Percentiles rank a stretch among this genome's conserved stretches.
phyloP scores from a whole-genome alignment of 2,329 filamentous ascomycete genomes.

The Diaporthe sp. region DNA sequence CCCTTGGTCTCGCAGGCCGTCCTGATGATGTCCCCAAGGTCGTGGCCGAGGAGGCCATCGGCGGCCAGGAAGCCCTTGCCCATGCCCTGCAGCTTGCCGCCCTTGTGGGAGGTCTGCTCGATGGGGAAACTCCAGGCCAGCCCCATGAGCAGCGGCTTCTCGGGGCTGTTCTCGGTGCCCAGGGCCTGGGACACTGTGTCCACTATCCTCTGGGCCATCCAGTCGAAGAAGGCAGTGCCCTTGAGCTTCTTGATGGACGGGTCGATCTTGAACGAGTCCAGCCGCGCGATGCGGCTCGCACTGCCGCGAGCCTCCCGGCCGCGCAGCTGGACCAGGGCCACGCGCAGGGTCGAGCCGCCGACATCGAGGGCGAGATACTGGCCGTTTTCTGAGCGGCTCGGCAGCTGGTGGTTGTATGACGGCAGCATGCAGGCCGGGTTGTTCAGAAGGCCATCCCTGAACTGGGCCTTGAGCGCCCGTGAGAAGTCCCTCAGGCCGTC shows the following conservation, averaged over 20 bases:
- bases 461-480: constrained; percentile 66
- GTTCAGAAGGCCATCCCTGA: constrained; percentile 64
- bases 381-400: constrained; percentile 71
- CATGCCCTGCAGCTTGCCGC: constrained; percentile 73
- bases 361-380: constrained; percentile 76
- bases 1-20: constrained; percentile 64
- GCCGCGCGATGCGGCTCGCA: constrained; percentile 67
- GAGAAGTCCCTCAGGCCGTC: constrained; percentile 63
- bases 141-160: constrained; percentile 68
- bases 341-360: constrained; percentile 77
- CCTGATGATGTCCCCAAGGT: constrained; percentile 72
- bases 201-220: constrained; percentile 74
- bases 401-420: constrained; percentile 75
- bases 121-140: constrained; percentile 80
- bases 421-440: constrained; percentile 74
- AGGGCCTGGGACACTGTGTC: constrained; percentile 66
- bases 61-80: constrained; percentile 76
- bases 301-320: constrained; percentile 57
- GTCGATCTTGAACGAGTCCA: constrained; percentile 70
- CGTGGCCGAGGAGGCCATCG: constrained; percentile 69
- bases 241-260: constrained; percentile 68
- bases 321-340: constrained; percentile 73
- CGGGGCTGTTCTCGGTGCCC: constrained; percentile 53
- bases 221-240: constrained; percentile 75
- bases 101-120: constrained; percentile 76